Conservation (phyloP, 1,139 yeast species). For the Ogataea hybrid region DNA sequence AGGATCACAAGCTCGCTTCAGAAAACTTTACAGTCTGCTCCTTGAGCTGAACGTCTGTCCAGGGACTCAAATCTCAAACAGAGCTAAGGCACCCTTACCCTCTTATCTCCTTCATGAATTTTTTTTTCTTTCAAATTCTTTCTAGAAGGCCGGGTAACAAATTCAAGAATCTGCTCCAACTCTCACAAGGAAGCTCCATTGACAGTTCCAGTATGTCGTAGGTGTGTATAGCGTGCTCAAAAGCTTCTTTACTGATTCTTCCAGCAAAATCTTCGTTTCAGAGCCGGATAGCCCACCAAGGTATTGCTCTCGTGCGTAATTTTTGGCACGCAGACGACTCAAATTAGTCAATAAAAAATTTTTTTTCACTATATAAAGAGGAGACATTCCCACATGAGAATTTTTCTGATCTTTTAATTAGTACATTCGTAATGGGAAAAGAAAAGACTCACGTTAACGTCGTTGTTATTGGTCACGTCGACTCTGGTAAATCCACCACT, state of each 20-base stretch:
- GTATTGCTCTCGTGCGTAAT: constrained; percentile 8
- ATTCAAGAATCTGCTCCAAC: not conserved
- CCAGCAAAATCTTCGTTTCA: no score
- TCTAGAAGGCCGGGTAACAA: constrained; percentile 7
- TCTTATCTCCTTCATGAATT: constrained; percentile 2
- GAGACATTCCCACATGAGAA: constrained; percentile 13
- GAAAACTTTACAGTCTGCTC: no score
- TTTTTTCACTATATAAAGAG: constrained; percentile 16
- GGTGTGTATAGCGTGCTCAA: not conserved
- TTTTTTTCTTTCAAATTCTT: constrained; percentile 8
- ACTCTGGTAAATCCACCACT: constrained; percentile 97
- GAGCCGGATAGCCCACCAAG: not conserved
- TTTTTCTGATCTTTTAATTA: constrained; percentile 14
- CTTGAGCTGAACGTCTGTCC: no score
- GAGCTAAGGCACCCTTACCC: not conserved
- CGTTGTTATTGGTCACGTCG: constrained; percentile 99
- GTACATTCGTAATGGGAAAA: constrained; percentile 33
- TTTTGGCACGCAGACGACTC: constrained; percentile 10
- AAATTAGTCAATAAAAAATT: constrained; percentile 8
- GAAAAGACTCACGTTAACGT: constrained; percentile 98
- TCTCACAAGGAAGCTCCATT: not conserved
- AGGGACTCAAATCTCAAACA: no score
- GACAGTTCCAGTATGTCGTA: not conserved
- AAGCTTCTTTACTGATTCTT: not conserved
- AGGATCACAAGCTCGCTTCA: no score